These are phyloP conservation scores for Fusarium sp. DNA, from an alignment of 2,329 filamentous ascomycete species.

Conservation along the genomic window DNA sequence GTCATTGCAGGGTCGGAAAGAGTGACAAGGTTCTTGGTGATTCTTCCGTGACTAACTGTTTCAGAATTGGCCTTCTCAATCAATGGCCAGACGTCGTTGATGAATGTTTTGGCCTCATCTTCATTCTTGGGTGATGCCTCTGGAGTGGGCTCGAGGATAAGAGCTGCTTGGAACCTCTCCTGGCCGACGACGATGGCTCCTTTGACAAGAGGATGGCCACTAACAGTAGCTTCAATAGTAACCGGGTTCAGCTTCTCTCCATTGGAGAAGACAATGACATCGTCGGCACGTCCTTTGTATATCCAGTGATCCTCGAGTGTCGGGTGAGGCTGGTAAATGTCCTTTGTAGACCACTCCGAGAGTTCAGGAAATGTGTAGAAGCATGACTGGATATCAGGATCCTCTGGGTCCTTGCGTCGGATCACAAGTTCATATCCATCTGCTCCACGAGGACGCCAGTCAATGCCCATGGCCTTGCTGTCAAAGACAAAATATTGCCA, in stretches of 20 bases:
- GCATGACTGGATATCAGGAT: neutral
- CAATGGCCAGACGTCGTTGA: neutral
- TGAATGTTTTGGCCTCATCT: accelerated
- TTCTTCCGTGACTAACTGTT: constrained; percentile 3
- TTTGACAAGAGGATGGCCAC: neutral
- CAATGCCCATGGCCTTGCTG: neutral
- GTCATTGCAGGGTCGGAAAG: neutral
- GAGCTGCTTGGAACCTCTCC: constrained; percentile 2
- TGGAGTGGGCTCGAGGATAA: constrained; percentile 7
- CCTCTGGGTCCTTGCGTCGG: neutral
- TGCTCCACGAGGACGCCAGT: neutral
- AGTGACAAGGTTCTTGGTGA: neutral
- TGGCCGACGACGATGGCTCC: neutral
- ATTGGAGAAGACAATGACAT: constrained; percentile 3
- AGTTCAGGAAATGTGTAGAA: constrained; percentile 20
- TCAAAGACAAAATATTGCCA: constrained; percentile 18
- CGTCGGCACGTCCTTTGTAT: constrained; percentile 9
- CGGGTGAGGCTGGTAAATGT: constrained; percentile 9
- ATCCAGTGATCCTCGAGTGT: constrained; percentile 8
- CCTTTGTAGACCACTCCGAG: constrained; percentile 8
- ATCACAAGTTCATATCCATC: constrained; percentile 10
- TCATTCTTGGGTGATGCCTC: neutral
- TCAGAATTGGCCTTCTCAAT: constrained; percentile 4
- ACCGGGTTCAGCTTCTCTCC: constrained; percentile 16
- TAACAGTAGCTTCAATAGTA: neutral